phyloP scores from a whole-genome alignment of 2,329 filamentous ascomycete species.

The Aspergillus ibericus region DNA sequence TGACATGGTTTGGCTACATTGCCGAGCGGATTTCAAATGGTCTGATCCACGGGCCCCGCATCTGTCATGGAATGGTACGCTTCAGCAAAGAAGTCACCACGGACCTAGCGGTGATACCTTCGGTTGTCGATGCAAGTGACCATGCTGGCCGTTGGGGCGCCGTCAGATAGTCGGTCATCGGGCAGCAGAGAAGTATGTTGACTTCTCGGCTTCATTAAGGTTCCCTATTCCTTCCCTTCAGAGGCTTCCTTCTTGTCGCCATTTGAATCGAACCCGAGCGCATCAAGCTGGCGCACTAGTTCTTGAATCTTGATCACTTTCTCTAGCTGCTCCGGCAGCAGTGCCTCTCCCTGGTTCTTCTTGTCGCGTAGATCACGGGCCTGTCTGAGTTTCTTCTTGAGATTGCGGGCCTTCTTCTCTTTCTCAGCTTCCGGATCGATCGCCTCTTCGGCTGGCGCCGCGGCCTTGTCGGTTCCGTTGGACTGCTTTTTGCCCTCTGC shows the following conservation, averaged over 20 bases:
- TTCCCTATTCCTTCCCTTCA: slow-evolving; percentile 13
- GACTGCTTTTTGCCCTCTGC: slow-evolving; percentile 27
- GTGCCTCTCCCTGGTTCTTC: slow-evolving; percentile 78
- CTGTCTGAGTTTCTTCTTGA: slow-evolving; percentile 94
- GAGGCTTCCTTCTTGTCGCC: slow-evolving; percentile 59
- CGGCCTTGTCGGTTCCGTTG: slow-evolving; percentile 25
- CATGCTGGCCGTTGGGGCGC: background rate
- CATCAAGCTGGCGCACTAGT: slow-evolving; percentile 81
- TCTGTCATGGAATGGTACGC: background rate
- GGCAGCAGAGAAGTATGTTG: background rate
- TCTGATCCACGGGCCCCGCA: background rate
- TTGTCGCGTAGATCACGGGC: slow-evolving; percentile 87
- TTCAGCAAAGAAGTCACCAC: background rate
- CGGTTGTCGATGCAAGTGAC: background rate
- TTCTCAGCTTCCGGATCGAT: slow-evolving; percentile 72
- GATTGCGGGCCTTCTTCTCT: slow-evolving; percentile 87
- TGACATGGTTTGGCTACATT: background rate
- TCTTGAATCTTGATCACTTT: slow-evolving; percentile 98
- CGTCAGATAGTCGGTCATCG: background rate
- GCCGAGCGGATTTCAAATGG: background rate
- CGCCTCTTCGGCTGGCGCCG: slow-evolving; percentile 35
- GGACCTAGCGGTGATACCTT: background rate
- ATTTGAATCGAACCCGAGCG: slow-evolving; percentile 78
- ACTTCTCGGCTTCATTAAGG: background rate
- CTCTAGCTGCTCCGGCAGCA: slow-evolving; percentile 91